A percentile compares a stretch with the other conserved stretches of the same genome.
Evolutionary conservation across 2,329 filamentous ascomycete genomes (phyloP).

Genomic region (Gnomoniopsis sp.): DNA sequence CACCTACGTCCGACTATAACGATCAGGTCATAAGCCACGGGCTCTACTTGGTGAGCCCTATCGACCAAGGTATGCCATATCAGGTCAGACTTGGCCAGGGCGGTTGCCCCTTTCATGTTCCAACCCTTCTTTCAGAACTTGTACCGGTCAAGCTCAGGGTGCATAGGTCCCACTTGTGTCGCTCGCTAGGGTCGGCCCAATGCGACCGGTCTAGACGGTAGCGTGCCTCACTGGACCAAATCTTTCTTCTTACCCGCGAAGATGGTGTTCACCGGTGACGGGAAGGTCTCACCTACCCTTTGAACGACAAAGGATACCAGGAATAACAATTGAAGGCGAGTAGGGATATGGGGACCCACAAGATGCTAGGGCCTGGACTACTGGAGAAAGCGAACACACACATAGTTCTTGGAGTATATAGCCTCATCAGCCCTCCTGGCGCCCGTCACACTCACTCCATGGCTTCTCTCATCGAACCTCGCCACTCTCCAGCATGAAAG

Average conservation of each 20-base stretch:
- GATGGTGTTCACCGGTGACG: slow-evolving; percentile 2
- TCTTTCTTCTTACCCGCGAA: background rate
- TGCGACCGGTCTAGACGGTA: background rate
- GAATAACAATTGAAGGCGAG: background rate
- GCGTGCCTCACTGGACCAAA: background rate
- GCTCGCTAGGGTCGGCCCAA: background rate
- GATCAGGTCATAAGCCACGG: background rate
- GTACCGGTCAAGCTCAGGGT: background rate
- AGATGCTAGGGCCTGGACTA: too few relatives aligned
- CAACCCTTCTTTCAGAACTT: background rate
- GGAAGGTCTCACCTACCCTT: slow-evolving; percentile 1
- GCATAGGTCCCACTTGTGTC: background rate
- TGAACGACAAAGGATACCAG: background rate
- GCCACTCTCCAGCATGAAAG: background rate
- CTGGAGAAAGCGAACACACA: too few relatives aligned
- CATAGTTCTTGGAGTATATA: too few relatives aligned
- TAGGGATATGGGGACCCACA: background rate
- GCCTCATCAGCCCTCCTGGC: background rate
- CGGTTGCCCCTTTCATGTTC: background rate
- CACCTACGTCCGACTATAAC: background rate
- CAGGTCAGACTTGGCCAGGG: background rate
- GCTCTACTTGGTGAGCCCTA: background rate
- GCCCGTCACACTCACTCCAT: background rate
- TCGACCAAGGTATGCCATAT: background rate
- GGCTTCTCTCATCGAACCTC: too few relatives aligned